Percentiles rank a stretch among this genome's conserved stretches.
These are phyloP conservation scores for Oxyria digyna DNA, from an alignment of 148 eudicot genomes.

Conservation along the genomic window DNA sequence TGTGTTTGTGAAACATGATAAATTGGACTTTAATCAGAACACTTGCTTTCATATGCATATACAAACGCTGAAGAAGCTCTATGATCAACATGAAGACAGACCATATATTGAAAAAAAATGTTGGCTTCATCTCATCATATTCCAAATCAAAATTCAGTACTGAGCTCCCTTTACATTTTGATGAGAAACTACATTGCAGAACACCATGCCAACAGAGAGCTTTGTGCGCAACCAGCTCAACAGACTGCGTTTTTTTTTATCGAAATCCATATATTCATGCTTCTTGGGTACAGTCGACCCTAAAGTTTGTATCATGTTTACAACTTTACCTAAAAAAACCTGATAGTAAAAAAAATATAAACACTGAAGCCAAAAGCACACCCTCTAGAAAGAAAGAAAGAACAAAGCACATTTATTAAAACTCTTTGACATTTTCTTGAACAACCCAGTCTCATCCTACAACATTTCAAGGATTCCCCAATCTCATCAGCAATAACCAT, in stretches of 20 bases:
- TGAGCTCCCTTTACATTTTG: neutral
- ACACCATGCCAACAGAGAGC: neutral
- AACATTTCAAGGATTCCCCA: slow-evolving; percentile 1
- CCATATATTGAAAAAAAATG: no score
- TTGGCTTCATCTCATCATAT: neutral
- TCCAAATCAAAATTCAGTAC: neutral
- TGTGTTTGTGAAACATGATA: neutral
- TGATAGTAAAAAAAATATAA: neutral
- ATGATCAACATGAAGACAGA: neutral
- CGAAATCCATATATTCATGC: neutral
- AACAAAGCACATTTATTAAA: neutral
- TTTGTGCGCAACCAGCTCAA: neutral
- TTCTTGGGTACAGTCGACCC: neutral
- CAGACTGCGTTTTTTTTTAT: neutral
- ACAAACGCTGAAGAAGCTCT: neutral
- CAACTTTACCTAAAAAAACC: neutral
- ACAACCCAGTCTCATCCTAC: neutral
- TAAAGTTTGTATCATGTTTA: neutral
- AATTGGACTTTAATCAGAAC: neutral
- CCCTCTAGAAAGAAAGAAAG: neutral
- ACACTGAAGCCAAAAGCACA: slow-evolving; percentile 1
- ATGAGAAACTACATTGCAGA: neutral
- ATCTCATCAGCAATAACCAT: neutral
- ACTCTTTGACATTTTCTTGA: neutral
- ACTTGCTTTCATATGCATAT: no score